Percentiles rank a stretch among this genome's conserved stretches.
Conservation (phyloP, 805 yeast species). For the Teunomyces funiuensis region DNA sequence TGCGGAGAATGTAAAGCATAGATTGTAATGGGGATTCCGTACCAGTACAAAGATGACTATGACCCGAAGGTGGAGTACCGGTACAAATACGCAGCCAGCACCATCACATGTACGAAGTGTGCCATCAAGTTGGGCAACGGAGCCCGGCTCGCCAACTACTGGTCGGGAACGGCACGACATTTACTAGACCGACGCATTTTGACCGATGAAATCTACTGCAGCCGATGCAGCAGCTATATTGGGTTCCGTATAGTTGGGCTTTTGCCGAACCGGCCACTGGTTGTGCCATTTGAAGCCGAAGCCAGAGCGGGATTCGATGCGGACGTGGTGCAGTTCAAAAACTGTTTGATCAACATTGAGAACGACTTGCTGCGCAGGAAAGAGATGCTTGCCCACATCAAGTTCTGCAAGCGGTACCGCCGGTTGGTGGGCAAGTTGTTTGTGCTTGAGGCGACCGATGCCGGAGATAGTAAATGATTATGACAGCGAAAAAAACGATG, state of each 20-base stretch:
- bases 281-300: slow-evolving; percentile 5
- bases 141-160: background rate
- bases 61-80: background rate
- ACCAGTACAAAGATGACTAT: no score
- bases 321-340: slow-evolving; percentile 11
- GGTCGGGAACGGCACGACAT: background rate
- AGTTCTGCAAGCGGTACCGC: slow-evolving; percentile 1
- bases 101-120: slow-evolving; percentile 1
- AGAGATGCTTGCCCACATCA: background rate
- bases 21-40: no score
- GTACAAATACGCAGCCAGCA: background rate
- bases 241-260: slow-evolving; percentile 16
- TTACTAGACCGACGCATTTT: background rate
- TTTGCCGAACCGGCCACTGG: slow-evolving; percentile 2
- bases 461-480: no score
- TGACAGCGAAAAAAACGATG: no score
- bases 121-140: background rate
- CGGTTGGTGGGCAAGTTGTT: slow-evolving; percentile 3
- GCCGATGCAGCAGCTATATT: slow-evolving; percentile 3
- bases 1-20: no score
- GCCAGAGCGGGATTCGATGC: background rate
- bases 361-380: slow-evolving; percentile 6
- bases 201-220: slow-evolving; percentile 2
- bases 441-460: background rate
- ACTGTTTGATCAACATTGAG: slow-evolving; percentile 12